These are phyloP conservation scores for Ettlia oleoabundans DNA, from an alignment of 139 green algal genomes.

Conservation along the genomic window DNA sequence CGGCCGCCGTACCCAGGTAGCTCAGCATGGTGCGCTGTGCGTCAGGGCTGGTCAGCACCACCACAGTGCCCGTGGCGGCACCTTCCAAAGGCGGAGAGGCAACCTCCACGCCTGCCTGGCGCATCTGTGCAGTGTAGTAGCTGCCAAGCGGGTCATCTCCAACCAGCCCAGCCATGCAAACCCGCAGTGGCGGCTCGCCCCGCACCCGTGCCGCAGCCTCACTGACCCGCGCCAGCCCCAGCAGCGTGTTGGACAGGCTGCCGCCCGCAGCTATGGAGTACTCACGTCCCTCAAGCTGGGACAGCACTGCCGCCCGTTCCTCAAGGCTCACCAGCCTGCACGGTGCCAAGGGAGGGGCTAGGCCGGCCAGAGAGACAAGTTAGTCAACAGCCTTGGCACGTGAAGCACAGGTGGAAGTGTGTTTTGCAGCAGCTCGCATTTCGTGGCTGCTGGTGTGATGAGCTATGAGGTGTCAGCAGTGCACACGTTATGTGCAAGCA, in stretches of 20 bases:
- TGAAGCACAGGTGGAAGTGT: too few relatives aligned
- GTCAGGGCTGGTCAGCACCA: constrained; percentile 91
- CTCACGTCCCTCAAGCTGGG: constrained; percentile 15
- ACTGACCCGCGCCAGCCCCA: constrained; percentile 78
- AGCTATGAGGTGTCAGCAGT: neutral
- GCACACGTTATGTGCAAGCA: neutral
- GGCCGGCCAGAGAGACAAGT: neutral
- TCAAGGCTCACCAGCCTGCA: constrained; percentile 48
- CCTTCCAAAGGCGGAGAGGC: constrained; percentile 52
- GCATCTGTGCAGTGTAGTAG: constrained; percentile 81
- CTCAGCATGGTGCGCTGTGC: constrained; percentile 92
- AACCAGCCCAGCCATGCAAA: constrained; percentile 74
- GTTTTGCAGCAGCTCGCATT: neutral
- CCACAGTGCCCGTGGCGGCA: constrained; percentile 75
- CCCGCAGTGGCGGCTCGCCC: constrained; percentile 43
- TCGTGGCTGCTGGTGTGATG: neutral
- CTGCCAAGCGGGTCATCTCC: constrained; percentile 77
- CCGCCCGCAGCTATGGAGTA: constrained; percentile 83
- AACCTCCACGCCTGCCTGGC: constrained; percentile 68
- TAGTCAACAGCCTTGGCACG: too few relatives aligned
- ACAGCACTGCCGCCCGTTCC: constrained; percentile 35
- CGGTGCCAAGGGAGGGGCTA: too few relatives aligned
- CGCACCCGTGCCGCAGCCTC: constrained; percentile 30
- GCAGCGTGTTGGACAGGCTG: constrained; percentile 91
- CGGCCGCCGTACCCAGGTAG: constrained; percentile 66